Base-by-base conservation (phyloP, 345 rosid species). In the Acer yangbiense region DNA sequence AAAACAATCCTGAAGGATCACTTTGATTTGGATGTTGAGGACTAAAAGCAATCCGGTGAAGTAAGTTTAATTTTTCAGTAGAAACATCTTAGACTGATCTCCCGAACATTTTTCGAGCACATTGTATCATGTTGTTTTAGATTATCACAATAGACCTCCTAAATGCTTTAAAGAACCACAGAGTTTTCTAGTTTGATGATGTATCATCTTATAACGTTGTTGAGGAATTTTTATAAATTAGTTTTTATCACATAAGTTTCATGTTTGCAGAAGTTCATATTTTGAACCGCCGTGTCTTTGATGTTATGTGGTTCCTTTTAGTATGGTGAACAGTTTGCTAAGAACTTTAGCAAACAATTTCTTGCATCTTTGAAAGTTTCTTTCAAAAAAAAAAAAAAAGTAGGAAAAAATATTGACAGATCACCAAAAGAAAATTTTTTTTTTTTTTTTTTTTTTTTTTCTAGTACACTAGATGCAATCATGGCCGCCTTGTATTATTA, bases 1-100 rank as follows among this genome's bases (percentile, higher is more conserved):
- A 89, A 82, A 69, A 72, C 68, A 61, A 80, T 83, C 54, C 89
- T 89, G 62, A 88, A 80, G 87, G 90, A 86, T 64, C 85, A 81
- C 73, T 93, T 87, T 68, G 87, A 85, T 79, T 68, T 88, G 67
- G 88, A 83, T 10, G 16, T 81, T 35, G 85, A 87, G 32, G 83
- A 85, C 57, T 83, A 71, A 68, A 78, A 77, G 55, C 76, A 52
- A 69, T 9, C 10, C 9, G 2, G 14, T 5, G 6, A 29, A 23
- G 17, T 0, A 35, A 35, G 39, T 35, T 35, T 35, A 35, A 35
- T 35, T 32, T 35, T 35, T 0, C 39, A 4, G 6, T 35, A 35
- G 39, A 35, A 35, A 35, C 39, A 4, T 35, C 6, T 4, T 4
- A 35, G 39, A 35, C 39, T 35, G 39, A 35, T 35, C 39, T 35